These are phyloP conservation scores for Phaeosphaeriaceae sp. DNA, from an alignment of 2,329 filamentous ascomycete genomes.

Conservation along the genomic window DNA sequence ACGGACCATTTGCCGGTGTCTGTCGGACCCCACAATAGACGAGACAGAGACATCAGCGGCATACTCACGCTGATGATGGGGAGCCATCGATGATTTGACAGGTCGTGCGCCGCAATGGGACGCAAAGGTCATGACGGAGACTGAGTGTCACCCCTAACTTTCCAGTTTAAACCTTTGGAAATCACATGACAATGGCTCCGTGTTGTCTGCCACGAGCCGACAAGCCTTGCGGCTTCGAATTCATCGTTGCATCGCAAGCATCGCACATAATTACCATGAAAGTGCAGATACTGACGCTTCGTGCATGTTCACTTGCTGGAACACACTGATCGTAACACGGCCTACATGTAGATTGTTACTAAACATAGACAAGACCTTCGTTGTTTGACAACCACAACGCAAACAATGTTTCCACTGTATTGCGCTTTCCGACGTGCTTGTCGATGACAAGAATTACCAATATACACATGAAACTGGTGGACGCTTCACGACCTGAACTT, in stretches of 20 bases:
- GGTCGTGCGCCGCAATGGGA: neutral
- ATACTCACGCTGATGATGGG: conserved; percentile 22
- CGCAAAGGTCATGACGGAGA: neutral
- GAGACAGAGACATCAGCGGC: conserved; percentile 3
- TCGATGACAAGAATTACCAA: conserved; percentile 16
- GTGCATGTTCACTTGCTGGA: neutral
- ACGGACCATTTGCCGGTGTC: conserved; percentile 19
- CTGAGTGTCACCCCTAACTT: neutral
- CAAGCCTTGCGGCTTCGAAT: neutral
- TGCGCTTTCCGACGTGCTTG: conserved; percentile 1
- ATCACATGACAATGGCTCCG: neutral
- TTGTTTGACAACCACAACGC: neutral
- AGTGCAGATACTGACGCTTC: neutral
- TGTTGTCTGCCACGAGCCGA: neutral
- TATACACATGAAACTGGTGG: conserved; percentile 19
- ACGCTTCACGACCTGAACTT: conserved; percentile 21
- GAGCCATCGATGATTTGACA: conserved; percentile 22
- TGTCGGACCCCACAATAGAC: conserved; percentile 24
- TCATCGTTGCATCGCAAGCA: neutral
- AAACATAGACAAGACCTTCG: neutral
- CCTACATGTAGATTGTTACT: neutral
- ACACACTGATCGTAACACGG: neutral
- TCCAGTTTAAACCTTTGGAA: neutral
- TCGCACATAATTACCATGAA: neutral
- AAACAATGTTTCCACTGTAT: neutral